Conservation (phyloP, 805 yeast species). For the Candida krabiensis region DNA sequence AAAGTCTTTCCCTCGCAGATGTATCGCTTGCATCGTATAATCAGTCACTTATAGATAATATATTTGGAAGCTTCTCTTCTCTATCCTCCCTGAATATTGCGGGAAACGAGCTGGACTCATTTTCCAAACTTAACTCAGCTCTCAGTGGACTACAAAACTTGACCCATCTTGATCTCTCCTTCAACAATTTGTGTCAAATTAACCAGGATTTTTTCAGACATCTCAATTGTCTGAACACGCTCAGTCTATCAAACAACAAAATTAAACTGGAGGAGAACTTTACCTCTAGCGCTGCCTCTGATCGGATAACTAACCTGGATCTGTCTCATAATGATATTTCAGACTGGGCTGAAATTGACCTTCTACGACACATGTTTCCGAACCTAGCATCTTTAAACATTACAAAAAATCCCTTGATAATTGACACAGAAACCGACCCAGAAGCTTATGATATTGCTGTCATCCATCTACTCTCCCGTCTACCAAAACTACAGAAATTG, state of each 20-base stretch:
- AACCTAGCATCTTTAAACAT: conserved; percentile 47
- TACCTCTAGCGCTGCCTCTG: neutral
- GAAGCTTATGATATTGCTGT: conserved; percentile 19
- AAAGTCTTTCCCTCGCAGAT: conserved; percentile 22
- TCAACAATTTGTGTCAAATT: conserved; percentile 38
- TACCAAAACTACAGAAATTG: conserved; percentile 38
- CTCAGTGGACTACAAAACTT: conserved; percentile 4
- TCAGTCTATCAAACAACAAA: conserved; percentile 40
- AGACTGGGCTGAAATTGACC: conserved; percentile 52
- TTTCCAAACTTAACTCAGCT: conserved; percentile 20
- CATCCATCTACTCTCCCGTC: conserved; percentile 21
- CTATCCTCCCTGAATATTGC: conserved; percentile 34
- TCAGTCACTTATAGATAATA: neutral
- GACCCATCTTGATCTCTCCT: conserved; percentile 31
- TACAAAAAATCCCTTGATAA: conserved; percentile 52
- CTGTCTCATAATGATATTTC: conserved; percentile 49
- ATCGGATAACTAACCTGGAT: conserved; percentile 39
- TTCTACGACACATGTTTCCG: conserved; percentile 38
- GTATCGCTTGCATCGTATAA: conserved; percentile 9
- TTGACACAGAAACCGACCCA: conserved; percentile 5
- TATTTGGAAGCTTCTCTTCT: conserved; percentile 13
- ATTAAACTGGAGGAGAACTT: conserved; percentile 17
- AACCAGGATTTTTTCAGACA: conserved; percentile 11
- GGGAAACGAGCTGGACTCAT: conserved; percentile 14
- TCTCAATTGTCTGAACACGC: conserved; percentile 14